These are phyloP conservation scores for Furcasterigmium sp. DNA, from an alignment of 2,329 filamentous ascomycete species.

Conservation along the genomic window DNA sequence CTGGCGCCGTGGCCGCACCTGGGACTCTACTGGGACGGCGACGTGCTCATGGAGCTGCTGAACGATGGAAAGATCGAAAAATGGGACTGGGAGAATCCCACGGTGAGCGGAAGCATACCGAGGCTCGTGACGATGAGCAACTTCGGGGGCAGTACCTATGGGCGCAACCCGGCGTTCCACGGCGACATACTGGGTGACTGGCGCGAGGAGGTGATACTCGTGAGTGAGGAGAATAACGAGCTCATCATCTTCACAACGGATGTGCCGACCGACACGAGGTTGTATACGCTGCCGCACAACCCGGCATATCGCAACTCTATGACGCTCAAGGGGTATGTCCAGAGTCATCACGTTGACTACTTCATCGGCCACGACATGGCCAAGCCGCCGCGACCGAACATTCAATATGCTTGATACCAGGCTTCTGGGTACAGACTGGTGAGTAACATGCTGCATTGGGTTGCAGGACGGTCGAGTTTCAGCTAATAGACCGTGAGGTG, in stretches of 20 bases:
- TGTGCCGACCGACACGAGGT: slow-evolving; percentile 10
- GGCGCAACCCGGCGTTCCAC: slow-evolving; percentile 12
- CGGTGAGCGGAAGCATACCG: not conserved
- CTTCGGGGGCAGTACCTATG: slow-evolving; percentile 3
- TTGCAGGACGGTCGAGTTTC: too few species aligned
- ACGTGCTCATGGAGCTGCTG: slow-evolving; percentile 15
- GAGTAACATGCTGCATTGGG: too few species aligned
- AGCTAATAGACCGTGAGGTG: too few species aligned
- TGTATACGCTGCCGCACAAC: slow-evolving; percentile 18
- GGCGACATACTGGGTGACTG: slow-evolving; percentile 16
- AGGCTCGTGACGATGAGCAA: slow-evolving; percentile 2
- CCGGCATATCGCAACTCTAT: slow-evolving; percentile 18
- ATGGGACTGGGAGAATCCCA: slow-evolving; percentile 9
- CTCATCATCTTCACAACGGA: slow-evolving; percentile 17
- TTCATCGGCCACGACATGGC: slow-evolving; percentile 14
- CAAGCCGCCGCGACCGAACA: slow-evolving; percentile 9
- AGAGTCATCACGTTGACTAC: slow-evolving; percentile 17
- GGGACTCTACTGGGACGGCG: slow-evolving; percentile 11
- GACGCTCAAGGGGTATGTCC: slow-evolving; percentile 17
- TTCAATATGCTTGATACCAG: slow-evolving; percentile 5
- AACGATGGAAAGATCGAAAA: slow-evolving; percentile 17
- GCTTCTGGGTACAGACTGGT: too few species aligned
- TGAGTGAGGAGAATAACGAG: slow-evolving; percentile 10
- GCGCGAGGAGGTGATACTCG: slow-evolving; percentile 15
- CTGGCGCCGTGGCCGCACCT: slow-evolving; percentile 7